Evolutionary conservation across 2,329 filamentous ascomycete species (phyloP).

Genomic region (Aspergillus sp.): DNA sequence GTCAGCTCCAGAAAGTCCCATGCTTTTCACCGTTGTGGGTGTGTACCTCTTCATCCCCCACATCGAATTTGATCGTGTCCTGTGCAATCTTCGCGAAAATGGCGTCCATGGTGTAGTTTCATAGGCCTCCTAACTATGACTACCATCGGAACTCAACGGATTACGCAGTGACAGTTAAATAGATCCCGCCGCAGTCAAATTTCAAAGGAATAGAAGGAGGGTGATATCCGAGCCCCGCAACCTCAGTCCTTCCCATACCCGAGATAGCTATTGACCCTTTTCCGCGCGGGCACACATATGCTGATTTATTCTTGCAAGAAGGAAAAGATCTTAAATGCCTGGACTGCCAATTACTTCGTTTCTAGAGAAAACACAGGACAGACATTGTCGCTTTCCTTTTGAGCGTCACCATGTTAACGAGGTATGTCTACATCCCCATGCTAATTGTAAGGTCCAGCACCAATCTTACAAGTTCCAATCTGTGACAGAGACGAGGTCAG

Average conservation of each 20-base stretch:
- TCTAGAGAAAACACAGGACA: too few relatives aligned
- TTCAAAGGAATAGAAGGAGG: not conserved
- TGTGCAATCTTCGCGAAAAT: slow-evolving; percentile 3
- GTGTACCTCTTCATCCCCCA: slow-evolving; percentile 5
- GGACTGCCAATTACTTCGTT: too few relatives aligned
- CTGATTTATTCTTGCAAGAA: not conserved
- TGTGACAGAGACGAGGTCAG: not conserved
- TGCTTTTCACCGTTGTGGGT: not conserved
- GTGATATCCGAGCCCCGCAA: not conserved
- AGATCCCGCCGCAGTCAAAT: too few relatives aligned
- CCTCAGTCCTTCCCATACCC: not conserved
- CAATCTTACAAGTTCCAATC: too few relatives aligned
- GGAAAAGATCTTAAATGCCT: too few relatives aligned
- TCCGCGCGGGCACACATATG: not conserved
- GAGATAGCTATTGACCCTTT: not conserved
- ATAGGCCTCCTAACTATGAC: too few relatives aligned
- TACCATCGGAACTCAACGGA: too few relatives aligned
- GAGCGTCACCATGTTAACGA: not conserved
- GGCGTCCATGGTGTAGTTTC: not conserved
- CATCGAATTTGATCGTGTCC: slow-evolving; percentile 4
- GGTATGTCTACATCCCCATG: not conserved
- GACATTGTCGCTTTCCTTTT: too few relatives aligned
- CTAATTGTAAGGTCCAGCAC: too few relatives aligned
- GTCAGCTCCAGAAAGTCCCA: not conserved
- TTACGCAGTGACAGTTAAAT: too few relatives aligned